Evolutionary conservation across 2,329 filamentous ascomycete genomes (phyloP).

Genomic region (Xylogone sp.): DNA sequence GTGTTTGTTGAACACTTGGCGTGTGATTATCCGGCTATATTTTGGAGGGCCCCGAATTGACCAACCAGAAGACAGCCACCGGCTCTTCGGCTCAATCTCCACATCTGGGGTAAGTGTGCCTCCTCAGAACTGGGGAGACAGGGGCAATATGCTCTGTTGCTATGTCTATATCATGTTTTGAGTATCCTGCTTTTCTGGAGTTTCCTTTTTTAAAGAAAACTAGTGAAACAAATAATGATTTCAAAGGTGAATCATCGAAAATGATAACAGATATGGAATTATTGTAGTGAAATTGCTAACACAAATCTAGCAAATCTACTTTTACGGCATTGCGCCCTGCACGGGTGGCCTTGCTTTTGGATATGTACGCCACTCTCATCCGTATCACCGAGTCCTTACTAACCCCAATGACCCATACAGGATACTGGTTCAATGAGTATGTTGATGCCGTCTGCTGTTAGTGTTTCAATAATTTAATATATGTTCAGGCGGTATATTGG

Average conservation of each 20-base stretch:
- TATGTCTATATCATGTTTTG: neutral
- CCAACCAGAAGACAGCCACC: no score
- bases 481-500: slow-evolving; percentile 15
- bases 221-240: neutral
- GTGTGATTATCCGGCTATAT: no score
- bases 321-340: slow-evolving; percentile 24
- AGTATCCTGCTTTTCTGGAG: neutral
- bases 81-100: no score
- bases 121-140: no score
- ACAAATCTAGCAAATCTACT: slow-evolving; percentile 15
- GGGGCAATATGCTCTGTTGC: neutral
- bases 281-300: neutral
- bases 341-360: slow-evolving; percentile 24
- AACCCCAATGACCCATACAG: slow-evolving; percentile 6
- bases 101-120: no score
- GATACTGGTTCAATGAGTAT: slow-evolving; percentile 21
- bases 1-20: no score
- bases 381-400: neutral
- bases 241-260: neutral
- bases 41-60: no score
- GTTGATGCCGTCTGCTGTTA: neutral
- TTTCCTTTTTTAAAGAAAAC: neutral
- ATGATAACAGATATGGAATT: no score
- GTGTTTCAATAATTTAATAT: neutral
- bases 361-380: slow-evolving; percentile 8